A percentile compares a stretch with the other conserved stretches of the same genome.
Evolutionary conservation across 2,329 filamentous ascomycete species (phyloP).

Genomic region (Fusarium veterinarium): DNA sequence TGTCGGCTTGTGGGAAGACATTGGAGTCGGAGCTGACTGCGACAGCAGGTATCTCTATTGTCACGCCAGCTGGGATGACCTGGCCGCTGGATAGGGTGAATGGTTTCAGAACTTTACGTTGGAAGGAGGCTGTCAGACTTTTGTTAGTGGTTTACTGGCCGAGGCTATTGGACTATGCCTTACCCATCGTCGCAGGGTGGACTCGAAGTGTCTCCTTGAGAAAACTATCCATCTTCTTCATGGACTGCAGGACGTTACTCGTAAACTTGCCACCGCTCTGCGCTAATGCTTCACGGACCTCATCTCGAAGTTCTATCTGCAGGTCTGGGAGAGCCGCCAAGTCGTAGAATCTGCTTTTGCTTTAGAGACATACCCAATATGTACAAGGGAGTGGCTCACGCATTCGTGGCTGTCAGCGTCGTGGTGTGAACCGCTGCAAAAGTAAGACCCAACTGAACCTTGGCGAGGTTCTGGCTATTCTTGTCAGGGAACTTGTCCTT

Average conservation of each 20-base stretch:
- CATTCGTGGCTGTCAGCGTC: neutral
- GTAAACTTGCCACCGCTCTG: neutral
- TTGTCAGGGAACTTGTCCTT: neutral
- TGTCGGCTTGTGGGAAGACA: accelerated
- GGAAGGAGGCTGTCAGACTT: neutral
- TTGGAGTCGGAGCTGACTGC: neutral
- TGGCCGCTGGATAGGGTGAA: neutral
- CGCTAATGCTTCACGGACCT: neutral
- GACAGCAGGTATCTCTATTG: neutral
- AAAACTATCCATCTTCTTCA: conserved; percentile 12
- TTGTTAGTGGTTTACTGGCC: accelerated
- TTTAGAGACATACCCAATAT: neutral
- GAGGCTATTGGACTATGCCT: accelerated
- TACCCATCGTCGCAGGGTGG: neutral
- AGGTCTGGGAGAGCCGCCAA: neutral
- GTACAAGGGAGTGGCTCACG: neutral
- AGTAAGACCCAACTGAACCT: neutral
- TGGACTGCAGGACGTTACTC: neutral
- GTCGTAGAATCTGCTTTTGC: neutral
- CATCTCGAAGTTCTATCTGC: neutral
- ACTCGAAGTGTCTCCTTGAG: conserved; percentile 4
- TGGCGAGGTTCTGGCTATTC: neutral
- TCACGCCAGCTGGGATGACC: neutral
- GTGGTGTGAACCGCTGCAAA: conserved; percentile 4
- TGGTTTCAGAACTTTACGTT: neutral